phyloP scores from a whole-genome alignment of 2,329 filamentous ascomycete species.

The Arthroderma sp. region DNA sequence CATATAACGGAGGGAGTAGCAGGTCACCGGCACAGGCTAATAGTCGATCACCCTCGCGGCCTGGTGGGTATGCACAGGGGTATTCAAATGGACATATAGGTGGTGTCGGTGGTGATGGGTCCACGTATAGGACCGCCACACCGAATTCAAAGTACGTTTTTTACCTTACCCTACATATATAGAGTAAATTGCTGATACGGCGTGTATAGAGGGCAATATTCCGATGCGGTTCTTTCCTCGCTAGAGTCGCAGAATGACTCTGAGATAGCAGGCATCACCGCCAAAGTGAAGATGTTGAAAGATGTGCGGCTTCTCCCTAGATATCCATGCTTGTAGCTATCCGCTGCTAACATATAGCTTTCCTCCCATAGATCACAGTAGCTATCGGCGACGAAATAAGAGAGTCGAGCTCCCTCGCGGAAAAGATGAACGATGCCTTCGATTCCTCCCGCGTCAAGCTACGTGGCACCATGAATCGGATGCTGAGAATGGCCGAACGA shows the following conservation, averaged over 20 bases:
- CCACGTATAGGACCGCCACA: conserved; percentile 52
- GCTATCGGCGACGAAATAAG: conserved; percentile 94
- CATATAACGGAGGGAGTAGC: conserved; percentile 48
- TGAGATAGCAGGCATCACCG: conserved; percentile 78
- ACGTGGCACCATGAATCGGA: conserved; percentile 88
- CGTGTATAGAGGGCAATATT: conserved; percentile 62
- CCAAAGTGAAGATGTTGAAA: conserved; percentile 82
- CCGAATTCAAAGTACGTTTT: conserved; percentile 52
- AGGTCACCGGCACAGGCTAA: conserved; percentile 19
- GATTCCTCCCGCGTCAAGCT: conserved; percentile 71
- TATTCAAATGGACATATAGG: conserved; percentile 13
- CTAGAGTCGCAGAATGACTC: conserved; percentile 91
- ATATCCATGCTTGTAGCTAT: conserved; percentile 7
- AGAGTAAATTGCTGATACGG: neutral
- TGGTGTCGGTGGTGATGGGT: conserved; percentile 18
- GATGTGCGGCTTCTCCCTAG: conserved; percentile 49
- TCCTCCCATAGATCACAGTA: conserved; percentile 58
- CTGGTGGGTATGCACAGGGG: conserved; percentile 22
- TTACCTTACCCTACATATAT: neutral
- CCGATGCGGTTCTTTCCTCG: conserved; percentile 79
- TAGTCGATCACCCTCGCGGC: conserved; percentile 28
- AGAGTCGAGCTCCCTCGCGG: conserved; percentile 72
- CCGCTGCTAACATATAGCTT: neutral
- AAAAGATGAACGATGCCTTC: conserved; percentile 93
- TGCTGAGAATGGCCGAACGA: conserved; percentile 88